Conservation (phyloP, 2,329 filamentous ascomycete genomes). For the Paraphoma chrysanthemicola region DNA sequence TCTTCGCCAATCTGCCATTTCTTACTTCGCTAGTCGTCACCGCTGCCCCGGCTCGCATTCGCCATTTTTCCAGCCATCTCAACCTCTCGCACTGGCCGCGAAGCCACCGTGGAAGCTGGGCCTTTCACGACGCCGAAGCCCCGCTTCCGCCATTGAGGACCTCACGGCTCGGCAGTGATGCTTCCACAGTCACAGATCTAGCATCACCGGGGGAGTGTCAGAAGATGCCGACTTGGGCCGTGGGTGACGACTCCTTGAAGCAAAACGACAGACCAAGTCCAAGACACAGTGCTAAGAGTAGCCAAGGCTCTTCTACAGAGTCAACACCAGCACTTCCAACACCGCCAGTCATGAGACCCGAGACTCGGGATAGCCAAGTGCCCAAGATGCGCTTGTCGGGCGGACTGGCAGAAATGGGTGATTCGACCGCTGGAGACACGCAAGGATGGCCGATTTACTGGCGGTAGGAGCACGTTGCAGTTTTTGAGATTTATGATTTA, state of each 20-base stretch:
- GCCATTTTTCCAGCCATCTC: slow-evolving; percentile 13
- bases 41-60: slow-evolving; percentile 17
- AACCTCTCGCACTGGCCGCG: slow-evolving; percentile 28
- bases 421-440: slow-evolving; percentile 1
- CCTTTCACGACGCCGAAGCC: slow-evolving; percentile 1
- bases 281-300: background rate
- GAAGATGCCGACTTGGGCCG: background rate
- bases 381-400: slow-evolving; percentile 11
- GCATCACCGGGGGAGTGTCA: background rate
- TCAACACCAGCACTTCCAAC: background rate
- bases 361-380: background rate
- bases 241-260: background rate
- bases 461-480: background rate
- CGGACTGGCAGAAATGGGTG: slow-evolving; percentile 13
- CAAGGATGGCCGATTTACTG: slow-evolving; percentile 14
- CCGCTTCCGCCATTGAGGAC: slow-evolving; percentile 1
- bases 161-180: slow-evolving; percentile 6
- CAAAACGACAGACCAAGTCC: background rate
- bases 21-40: slow-evolving; percentile 30
- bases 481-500: too few relatives aligned
- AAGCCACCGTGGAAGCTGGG: slow-evolving; percentile 5
- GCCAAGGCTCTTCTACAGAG: background rate
- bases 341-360: background rate
- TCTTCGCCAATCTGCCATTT: slow-evolving; percentile 39
- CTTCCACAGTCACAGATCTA: slow-evolving; percentile 8